Evolutionary conservation across 345 rosid species (phyloP).

Genomic region (Isatis tinctoria): DNA sequence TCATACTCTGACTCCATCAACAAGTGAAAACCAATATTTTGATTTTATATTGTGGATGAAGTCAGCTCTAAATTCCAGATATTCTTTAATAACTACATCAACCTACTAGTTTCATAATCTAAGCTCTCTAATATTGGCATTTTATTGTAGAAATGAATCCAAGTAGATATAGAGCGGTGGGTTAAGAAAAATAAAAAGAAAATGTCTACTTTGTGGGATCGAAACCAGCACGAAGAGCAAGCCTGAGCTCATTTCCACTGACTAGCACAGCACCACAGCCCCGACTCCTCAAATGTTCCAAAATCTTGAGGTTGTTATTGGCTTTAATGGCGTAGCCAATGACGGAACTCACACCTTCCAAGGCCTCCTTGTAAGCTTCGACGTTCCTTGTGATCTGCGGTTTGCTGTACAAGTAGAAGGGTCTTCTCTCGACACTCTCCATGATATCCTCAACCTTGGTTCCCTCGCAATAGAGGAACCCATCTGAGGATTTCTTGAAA

Average conservation of each 20-base stretch:
- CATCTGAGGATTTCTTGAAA: slow-evolving; percentile 73
- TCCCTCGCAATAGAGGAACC: slow-evolving; percentile 81
- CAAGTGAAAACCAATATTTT: background rate
- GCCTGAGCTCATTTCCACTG: slow-evolving; percentile 90
- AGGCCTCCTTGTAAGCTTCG: slow-evolving; percentile 72
- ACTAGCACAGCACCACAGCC: slow-evolving; percentile 97
- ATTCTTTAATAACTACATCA: background rate
- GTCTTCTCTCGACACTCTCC: slow-evolving; percentile 76
- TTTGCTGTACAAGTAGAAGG: slow-evolving; percentile 85
- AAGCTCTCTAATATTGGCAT: background rate
- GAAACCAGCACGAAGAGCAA: slow-evolving; percentile 85
- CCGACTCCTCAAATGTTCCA: slow-evolving; percentile 84
- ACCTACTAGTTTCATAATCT: background rate
- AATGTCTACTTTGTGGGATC: slow-evolving; percentile 71
- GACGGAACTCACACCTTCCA: slow-evolving; percentile 62
- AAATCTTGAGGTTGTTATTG: slow-evolving; percentile 81
- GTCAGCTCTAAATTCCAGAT: background rate
- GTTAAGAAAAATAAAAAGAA: background rate
- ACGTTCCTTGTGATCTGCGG: slow-evolving; percentile 84
- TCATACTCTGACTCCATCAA: background rate
- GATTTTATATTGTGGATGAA: background rate
- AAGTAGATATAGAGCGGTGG: no score
- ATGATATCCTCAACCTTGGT: slow-evolving; percentile 75
- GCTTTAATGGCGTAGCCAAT: slow-evolving; percentile 96
- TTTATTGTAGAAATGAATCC: background rate